Conservation (phyloP, 352 stramenopile species). For the Globisporangium acanthophoron region DNA sequence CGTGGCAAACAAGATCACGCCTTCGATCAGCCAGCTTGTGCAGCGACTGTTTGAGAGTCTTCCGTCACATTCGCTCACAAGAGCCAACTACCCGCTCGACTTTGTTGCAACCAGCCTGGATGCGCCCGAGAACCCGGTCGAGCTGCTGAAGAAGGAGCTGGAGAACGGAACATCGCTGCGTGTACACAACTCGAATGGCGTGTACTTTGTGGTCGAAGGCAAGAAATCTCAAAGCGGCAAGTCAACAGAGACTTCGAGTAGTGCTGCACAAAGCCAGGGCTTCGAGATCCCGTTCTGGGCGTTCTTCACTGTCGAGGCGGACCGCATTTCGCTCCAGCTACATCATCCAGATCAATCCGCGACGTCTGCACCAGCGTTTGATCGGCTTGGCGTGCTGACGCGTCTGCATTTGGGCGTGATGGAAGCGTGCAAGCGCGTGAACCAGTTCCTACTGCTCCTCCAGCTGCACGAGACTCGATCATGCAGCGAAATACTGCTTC, state of each 20-base stretch:
- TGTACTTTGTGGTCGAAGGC: slow-evolving; percentile 68
- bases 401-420: slow-evolving; percentile 66
- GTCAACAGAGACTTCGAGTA: background rate
- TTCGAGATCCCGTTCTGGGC: slow-evolving; percentile 79
- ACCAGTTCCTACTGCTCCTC: slow-evolving; percentile 77
- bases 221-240: background rate
- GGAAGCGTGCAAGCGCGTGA: slow-evolving; percentile 69
- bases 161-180: slow-evolving; percentile 30
- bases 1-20: slow-evolving; percentile 56
- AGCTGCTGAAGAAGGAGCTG: slow-evolving; percentile 65
- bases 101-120: slow-evolving; percentile 70
- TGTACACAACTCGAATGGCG: slow-evolving; percentile 45
- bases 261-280: background rate
- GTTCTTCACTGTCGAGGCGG: slow-evolving; percentile 57
- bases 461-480: slow-evolving; percentile 81
- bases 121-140: slow-evolving; percentile 39
- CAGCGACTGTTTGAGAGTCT: slow-evolving; percentile 73
- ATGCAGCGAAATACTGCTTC: slow-evolving; percentile 69
- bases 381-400: slow-evolving; percentile 64
- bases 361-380: slow-evolving; percentile 18
- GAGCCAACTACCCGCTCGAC: slow-evolving; percentile 58
- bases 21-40: slow-evolving; percentile 55
- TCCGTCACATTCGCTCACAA: slow-evolving; percentile 47
- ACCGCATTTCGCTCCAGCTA: slow-evolving; percentile 46
- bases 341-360: slow-evolving; percentile 46